These are phyloP conservation scores for Yamagishiella unicocca DNA, from an alignment of 139 green algal genomes.

Conservation along the genomic window DNA sequence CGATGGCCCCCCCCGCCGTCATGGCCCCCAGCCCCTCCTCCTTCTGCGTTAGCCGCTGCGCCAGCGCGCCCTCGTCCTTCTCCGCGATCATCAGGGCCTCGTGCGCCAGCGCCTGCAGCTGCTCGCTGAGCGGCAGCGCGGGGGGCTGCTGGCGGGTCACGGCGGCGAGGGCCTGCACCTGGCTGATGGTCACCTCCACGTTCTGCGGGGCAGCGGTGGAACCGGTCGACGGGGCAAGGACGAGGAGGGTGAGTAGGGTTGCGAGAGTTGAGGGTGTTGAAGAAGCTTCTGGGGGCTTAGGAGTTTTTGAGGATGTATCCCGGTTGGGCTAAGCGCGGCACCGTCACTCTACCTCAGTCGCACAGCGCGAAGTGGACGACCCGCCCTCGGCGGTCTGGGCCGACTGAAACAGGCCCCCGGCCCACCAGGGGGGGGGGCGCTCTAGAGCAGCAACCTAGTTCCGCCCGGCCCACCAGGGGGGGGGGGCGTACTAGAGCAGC, in stretches of 20 bases:
- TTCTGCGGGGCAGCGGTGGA: conserved; percentile 34
- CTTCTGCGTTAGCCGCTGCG: conserved; percentile 39
- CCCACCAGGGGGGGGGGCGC: too few relatives aligned
- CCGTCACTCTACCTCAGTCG: too few relatives aligned
- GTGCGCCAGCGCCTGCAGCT: conserved; percentile 32
- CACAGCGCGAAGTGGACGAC: too few relatives aligned
- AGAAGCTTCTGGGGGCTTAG: too few relatives aligned
- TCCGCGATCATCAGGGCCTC: conserved; percentile 66
- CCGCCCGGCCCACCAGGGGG: too few relatives aligned
- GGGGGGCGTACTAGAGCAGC: too few relatives aligned
- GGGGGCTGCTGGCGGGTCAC: conserved; percentile 45
- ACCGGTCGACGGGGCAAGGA: neutral
- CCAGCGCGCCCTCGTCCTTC: conserved; percentile 54
- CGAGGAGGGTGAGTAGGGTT: neutral
- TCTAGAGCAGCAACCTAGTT: too few relatives aligned
- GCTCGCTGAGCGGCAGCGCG: conserved; percentile 30
- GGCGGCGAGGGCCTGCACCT: conserved; percentile 56
- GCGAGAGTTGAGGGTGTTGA: too few relatives aligned
- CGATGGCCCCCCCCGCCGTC: neutral
- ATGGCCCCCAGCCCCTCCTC: neutral
- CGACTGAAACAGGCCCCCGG: too few relatives aligned
- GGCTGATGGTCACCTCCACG: conserved; percentile 53
- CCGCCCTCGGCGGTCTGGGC: too few relatives aligned
- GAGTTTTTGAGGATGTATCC: too few relatives aligned
- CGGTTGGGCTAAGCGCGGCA: too few relatives aligned